Conservation (phyloP, 108 stramenopile genomes). For the Nitzschia putrida region DNA sequence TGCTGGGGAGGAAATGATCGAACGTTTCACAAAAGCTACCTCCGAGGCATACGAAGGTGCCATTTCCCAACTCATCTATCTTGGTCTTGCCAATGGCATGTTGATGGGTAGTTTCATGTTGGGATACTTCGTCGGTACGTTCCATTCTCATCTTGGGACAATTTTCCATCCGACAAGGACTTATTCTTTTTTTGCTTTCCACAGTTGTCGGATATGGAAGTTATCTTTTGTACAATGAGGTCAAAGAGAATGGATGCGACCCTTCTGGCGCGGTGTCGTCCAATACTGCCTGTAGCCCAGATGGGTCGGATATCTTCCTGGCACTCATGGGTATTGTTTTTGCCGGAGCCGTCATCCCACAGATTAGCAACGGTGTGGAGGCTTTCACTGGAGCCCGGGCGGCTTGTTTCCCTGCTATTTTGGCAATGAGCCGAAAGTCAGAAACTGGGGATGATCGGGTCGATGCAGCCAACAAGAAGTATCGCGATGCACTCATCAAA, state of each 20-base stretch:
- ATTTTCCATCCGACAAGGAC: conserved; percentile 25
- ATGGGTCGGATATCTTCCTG: conserved; percentile 46
- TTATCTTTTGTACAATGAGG: conserved; percentile 43
- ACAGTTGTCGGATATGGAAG: conserved; percentile 46
- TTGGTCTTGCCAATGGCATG: conserved; percentile 58
- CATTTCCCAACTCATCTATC: conserved; percentile 12
- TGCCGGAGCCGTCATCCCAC: conserved; percentile 43
- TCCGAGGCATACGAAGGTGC: conserved; percentile 44
- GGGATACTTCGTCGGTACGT: conserved; percentile 16
- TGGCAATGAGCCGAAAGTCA: conserved; percentile 39
- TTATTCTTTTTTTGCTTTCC: conserved; percentile 27
- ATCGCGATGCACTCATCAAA: conserved; percentile 7
- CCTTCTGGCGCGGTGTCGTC: conserved; percentile 42
- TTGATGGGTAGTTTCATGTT: conserved; percentile 42
- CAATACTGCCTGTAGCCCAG: conserved; percentile 37
- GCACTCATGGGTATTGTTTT: conserved; percentile 52
- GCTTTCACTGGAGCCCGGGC: conserved; percentile 38
- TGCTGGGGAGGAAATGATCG: conserved; percentile 43
- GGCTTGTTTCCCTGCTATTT: conserved; percentile 48
- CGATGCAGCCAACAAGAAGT: conserved; percentile 7
- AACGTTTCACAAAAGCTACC: conserved; percentile 45
- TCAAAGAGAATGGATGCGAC: conserved; percentile 49
- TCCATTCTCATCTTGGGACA: conserved; percentile 32
- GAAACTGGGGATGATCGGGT: conserved; percentile 10
- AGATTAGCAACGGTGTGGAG: conserved; percentile 46